A percentile compares a stretch with the other conserved stretches of the same genome.
Evolutionary conservation across 306 rosid genomes (phyloP).

Genomic region (Quercus mongolica): DNA sequence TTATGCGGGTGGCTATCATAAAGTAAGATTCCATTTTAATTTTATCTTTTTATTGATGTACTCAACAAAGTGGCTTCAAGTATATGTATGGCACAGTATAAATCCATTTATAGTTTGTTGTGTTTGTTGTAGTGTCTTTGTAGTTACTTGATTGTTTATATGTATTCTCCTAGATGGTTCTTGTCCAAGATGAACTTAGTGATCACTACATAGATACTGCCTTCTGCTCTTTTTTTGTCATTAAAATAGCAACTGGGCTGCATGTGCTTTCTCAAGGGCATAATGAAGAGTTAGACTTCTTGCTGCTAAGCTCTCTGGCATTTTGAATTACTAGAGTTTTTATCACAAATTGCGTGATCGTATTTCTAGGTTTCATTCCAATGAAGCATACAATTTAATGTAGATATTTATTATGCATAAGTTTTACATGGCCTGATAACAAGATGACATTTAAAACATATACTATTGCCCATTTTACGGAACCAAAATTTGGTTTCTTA

Average conservation of each 20-base stretch:
- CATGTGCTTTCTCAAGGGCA: too few species aligned
- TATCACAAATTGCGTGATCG: too few species aligned
- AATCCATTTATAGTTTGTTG: not conserved
- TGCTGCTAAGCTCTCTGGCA: too few species aligned
- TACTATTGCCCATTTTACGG: too few species aligned
- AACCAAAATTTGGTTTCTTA: too few species aligned
- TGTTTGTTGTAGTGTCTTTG: not conserved
- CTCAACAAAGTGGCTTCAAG: not conserved
- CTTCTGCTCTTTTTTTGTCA: not conserved
- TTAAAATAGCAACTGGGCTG: not conserved
- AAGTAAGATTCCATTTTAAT: conserved; percentile 44
- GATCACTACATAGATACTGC: not conserved
- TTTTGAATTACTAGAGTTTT: too few species aligned
- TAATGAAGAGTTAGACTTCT: too few species aligned
- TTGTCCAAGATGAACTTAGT: not conserved
- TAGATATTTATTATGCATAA: too few species aligned
- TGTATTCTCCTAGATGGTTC: not conserved
- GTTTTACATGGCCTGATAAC: too few species aligned
- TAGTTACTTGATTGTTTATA: not conserved
- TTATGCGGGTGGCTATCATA: conserved; percentile 85
- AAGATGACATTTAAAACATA: too few species aligned
- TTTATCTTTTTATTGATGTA: not conserved
- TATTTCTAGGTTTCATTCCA: too few species aligned
- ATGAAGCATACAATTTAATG: too few species aligned
- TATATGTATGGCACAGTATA: not conserved